Evolutionary conservation across 768 basidiomycete genomes (phyloP).

Genomic region (Cystobasidium tubakii): DNA sequence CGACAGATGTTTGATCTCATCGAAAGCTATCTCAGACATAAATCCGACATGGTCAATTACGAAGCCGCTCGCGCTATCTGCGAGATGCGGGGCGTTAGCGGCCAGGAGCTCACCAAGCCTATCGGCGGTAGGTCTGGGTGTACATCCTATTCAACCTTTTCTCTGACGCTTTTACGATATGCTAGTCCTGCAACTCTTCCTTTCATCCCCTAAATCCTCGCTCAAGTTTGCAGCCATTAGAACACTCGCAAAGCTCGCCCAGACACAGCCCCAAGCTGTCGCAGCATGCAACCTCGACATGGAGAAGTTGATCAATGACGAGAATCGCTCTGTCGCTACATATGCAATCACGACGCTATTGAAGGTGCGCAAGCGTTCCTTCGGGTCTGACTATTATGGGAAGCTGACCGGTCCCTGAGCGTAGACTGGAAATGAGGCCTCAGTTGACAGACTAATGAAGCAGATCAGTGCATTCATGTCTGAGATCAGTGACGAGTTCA

Average conservation of each 20-base stretch:
- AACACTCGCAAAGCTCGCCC: constrained; percentile 80
- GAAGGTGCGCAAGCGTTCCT: constrained; percentile 62
- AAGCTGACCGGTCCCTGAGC: constrained; percentile 5
- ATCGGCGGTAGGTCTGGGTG: constrained; percentile 66
- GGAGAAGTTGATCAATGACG: constrained; percentile 90
- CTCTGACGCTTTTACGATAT: neutral
- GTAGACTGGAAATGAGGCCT: constrained; percentile 96
- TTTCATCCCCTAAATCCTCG: constrained; percentile 88
- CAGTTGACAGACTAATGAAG: constrained; percentile 97
- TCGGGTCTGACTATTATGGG: too few relatives aligned
- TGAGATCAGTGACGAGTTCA: constrained; percentile 99
- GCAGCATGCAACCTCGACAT: constrained; percentile 91
- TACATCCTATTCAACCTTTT: neutral
- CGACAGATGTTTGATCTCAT: constrained; percentile 86
- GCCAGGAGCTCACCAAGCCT: constrained; percentile 72
- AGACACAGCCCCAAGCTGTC: constrained; percentile 77
- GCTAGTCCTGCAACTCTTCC: constrained; percentile 84
- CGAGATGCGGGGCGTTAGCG: constrained; percentile 79
- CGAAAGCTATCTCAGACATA: constrained; percentile 92
- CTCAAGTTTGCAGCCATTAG: constrained; percentile 97
- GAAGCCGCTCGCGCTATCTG: constrained; percentile 97
- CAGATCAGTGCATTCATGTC: constrained; percentile 98
- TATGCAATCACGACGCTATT: constrained; percentile 97
- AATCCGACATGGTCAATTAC: constrained; percentile 99
- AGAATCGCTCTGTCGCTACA: constrained; percentile 92